Base-by-base conservation (phyloP, 2,329 filamentous ascomycete genomes). In the Pyrenophora seminiperda region DNA sequence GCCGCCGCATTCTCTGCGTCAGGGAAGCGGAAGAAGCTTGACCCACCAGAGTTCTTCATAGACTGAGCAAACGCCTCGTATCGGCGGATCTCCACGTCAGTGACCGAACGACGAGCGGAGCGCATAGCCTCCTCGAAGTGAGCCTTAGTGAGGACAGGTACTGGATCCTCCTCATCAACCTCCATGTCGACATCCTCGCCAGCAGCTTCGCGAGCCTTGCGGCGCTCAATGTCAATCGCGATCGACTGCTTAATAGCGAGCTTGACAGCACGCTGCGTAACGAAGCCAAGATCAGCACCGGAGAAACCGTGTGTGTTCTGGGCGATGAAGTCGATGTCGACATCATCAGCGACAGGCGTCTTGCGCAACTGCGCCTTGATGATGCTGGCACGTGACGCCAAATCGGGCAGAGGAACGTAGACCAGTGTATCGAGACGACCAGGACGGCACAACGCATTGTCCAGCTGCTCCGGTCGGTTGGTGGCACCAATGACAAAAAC, bases 121-220 rank as follows among this genome's bases (percentile, higher is more conserved):
- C 89, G 86, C 94, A 99, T 99, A 36, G 94, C 94, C 82, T 99
- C 94, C 81, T 97, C 93, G 73, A 99, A 99, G 79, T 99, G 94
- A 50, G 88, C 89, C 79, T 90, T 94, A 66, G 94, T 97, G 51
- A 99, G 86, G 77, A 97, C 89, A 11, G 94, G 94, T 31, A 99
- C 94, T 37, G 93, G 91, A 69, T 99, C 94, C 74, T 97, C 93
- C 37, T 76, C 83, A 38, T 83, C 81, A 38, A 90, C 89, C 38
- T 90, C 88, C 52, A 85, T 83, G 61, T 94, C 90, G 37, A 90
- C 88, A 66, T 72, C 71, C 54, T 90, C 87, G 58, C 70, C 70
- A 63, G 87, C 81, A 56, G 89, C 92, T 79, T 96, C 93, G 49
- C 89, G 91, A 68, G 88, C 88, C 85, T 96, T 96, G 71, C 83